phyloP scores from a whole-genome alignment of 768 basidiomycete genomes.

The Leccinum subtestaceum region DNA sequence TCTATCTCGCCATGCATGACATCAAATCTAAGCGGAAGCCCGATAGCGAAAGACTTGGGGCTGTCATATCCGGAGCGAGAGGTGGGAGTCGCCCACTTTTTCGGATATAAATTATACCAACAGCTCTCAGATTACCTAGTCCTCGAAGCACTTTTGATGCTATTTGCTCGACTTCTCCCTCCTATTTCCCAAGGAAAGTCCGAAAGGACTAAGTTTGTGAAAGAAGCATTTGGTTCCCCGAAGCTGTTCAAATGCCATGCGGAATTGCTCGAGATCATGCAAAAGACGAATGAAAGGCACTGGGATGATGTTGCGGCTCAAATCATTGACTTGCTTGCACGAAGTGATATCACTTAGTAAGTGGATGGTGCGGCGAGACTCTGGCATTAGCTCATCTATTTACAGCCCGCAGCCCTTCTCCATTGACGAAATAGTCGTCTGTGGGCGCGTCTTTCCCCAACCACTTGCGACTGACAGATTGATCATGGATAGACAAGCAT shows the following conservation, averaged over 20 bases:
- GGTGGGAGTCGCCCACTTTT: slow-evolving; percentile 33
- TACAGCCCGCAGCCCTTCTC: slow-evolving; percentile 61
- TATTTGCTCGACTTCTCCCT: slow-evolving; percentile 57
- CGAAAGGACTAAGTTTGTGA: slow-evolving; percentile 47
- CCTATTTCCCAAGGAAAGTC: slow-evolving; percentile 34
- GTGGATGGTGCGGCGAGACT: slow-evolving; percentile 20
- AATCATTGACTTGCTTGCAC: slow-evolving; percentile 48
- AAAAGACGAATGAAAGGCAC: slow-evolving; percentile 39
- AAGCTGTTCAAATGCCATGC: slow-evolving; percentile 36
- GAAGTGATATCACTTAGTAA: slow-evolving; percentile 46
- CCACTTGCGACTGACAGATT: slow-evolving; percentile 43
- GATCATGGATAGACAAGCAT: slow-evolving; percentile 48
- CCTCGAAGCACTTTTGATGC: slow-evolving; percentile 53
- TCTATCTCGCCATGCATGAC: background rate
- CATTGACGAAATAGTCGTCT: slow-evolving; percentile 38
- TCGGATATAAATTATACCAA: background rate
- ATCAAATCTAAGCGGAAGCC: background rate
- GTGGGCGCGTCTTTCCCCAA: slow-evolving; percentile 33
- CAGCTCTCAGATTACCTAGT: slow-evolving; percentile 48
- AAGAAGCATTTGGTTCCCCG: slow-evolving; percentile 46
- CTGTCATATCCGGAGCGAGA: slow-evolving; percentile 44
- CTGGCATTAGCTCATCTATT: slow-evolving; percentile 5
- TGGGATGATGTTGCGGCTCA: slow-evolving; percentile 54
- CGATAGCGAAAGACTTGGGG: slow-evolving; percentile 46
- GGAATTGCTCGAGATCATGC: slow-evolving; percentile 41